Base-by-base conservation (phyloP, 805 yeast species). In the Torulaspora quercuum region DNA sequence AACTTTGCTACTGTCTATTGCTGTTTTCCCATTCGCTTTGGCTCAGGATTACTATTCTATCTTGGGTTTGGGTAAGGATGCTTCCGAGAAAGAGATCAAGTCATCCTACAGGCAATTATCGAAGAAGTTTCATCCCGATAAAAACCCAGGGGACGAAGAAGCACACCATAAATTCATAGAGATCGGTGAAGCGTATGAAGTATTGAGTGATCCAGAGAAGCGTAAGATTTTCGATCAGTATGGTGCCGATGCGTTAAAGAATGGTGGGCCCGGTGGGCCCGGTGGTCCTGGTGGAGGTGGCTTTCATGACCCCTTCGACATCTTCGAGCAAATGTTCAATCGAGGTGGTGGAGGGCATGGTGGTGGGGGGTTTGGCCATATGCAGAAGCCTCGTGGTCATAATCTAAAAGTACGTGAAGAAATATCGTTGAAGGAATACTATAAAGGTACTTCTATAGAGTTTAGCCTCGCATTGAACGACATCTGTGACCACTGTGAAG, bases 71-170 rank as follows among this genome's bases (percentile, higher is more conserved):
- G 52, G 69, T 7, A 74, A 70, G 43, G 67, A 71, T 48, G 95
- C 96, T 0, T 70, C 72, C 34, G 95, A 86, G 15, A 79, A 74
- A 48, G 88, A 87, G 38, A 85, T 89, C 63, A 87, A 85, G 57
- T 74, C 79, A 35, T 95, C 96, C 0, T 89, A 89, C 59, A 69
- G 95, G 48, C 73, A 76, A 38, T 64, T 90, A 46, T 80, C 89
- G 48, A 82, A 86, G 59, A 84, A 84, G 55, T 87, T 75, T 62
- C 98, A 90, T 56, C 98, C 98, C 2, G 98, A 90, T 63, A 90
- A 90, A 65, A 92, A 90, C 57, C 80, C 82, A 4, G 82, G 81
- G 5, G 76, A 81, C 50, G 87, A 85, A 6, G 82, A 74, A 18
- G 95, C 97, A 1, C 88, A 85, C 47, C 80, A 82, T 33, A 80